Percentiles rank a stretch among this genome's conserved stretches.
Conservation (phyloP, 768 basidiomycete genomes). For the Leccinum incarnatum region DNA sequence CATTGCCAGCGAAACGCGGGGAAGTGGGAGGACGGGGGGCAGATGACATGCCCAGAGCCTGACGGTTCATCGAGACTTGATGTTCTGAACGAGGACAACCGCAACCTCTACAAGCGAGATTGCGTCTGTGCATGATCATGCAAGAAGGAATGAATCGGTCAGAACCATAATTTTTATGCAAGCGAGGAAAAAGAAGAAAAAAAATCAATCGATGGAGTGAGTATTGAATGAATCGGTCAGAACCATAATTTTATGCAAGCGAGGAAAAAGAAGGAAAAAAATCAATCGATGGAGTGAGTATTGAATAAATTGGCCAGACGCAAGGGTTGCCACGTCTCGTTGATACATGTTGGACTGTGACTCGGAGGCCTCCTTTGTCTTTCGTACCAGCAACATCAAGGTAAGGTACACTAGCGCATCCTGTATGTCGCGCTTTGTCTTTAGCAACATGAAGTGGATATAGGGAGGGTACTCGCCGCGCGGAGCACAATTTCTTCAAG, state of each 20-base stretch:
- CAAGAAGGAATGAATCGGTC: constrained; percentile 45
- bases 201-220: not conserved
- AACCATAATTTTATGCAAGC: constrained; percentile 30
- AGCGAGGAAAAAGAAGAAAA: constrained; percentile 11
- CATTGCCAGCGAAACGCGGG: constrained; percentile 23
- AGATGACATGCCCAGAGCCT: constrained; percentile 23
- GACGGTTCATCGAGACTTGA: constrained; percentile 32
- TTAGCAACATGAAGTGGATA: no score
- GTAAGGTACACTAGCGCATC: no score
- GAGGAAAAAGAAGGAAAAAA: not conserved
- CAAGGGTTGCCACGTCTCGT: no score
- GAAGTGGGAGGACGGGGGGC: constrained; percentile 24
- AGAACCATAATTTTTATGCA: constrained; percentile 34
- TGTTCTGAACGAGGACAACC: constrained; percentile 55
- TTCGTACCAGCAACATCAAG: no score
- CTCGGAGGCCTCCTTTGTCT: no score
- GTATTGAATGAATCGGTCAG: constrained; percentile 19
- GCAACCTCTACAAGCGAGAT: constrained; percentile 74
- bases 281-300: not conserved
- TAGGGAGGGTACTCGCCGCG: no score
- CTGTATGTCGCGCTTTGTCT: no score
- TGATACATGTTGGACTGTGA: no score
- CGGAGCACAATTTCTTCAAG: no score
- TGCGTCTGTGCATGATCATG: constrained; percentile 62
- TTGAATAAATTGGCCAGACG: no score